Base-by-base conservation (phyloP, 2,329 filamentous ascomycete species). In the Leptographium lundbergii region DNA sequence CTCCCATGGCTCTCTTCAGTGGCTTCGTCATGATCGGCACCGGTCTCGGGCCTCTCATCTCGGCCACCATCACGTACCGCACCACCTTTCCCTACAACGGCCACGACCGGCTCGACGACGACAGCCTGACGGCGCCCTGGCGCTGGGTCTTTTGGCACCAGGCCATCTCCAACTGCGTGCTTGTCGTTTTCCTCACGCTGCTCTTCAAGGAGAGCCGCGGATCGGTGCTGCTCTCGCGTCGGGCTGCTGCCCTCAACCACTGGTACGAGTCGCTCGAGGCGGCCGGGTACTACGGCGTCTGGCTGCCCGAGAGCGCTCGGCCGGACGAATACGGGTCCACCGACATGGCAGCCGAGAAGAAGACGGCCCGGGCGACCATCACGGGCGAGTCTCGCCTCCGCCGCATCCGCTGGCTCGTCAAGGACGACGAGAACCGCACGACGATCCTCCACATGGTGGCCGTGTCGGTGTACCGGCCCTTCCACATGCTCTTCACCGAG, bases 71-170 rank as follows among this genome's bases (percentile, higher is more conserved):
- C 62, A 81, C 86, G 0, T 74, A 87, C 42, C 77, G 81, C 56
- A 77, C 81, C 1, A 78, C 73, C 1, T 56, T 13, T 25, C 62
- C 63, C 7, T 39, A 57, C 5, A 59, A 60, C 48, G 22, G n/a
- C 5, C 25, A 60, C 5, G 67, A 65, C 10, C 61, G 63, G 0
- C n/a, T 25, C 13, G 54, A 54, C 11, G 66, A 73, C 11, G 65
- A 69, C 9, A 54, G 57, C 36, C 53, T 36, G 56, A 54, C 59
- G 0, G 61, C 67, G n/a, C 70, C 71, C 3, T 95, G 89, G 89
- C 82, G 89, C 62, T 96, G 91, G 91, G 82, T 91, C 0, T 95
- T 95, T 69, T 95, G 90, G 79, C 77, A 91, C 32, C 91, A 96
- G 65, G 82, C 84, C 9, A 90, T 96, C 53, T 73, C 81, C 25